Evolutionary conservation across 352 stramenopile genomes (phyloP).

Genomic region (Globisporangium paddicum): DNA sequence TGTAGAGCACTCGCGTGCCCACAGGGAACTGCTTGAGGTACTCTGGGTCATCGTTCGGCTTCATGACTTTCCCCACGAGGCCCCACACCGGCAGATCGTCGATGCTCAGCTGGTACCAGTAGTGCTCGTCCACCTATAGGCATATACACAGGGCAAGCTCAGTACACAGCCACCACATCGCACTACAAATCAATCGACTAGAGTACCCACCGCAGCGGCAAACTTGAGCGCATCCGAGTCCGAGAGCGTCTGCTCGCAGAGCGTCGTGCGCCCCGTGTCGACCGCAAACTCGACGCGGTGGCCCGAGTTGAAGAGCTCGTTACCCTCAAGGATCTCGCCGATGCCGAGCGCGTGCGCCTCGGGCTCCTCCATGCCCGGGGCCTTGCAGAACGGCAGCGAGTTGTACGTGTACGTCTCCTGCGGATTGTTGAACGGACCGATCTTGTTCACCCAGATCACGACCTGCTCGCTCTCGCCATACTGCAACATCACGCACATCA

Average conservation of each 20-base stretch:
- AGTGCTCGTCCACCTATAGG: conserved; percentile 90
- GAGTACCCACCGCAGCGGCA: conserved; percentile 45
- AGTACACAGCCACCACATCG: neutral
- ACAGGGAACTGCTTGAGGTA: conserved; percentile 81
- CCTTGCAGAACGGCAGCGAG: conserved; percentile 96
- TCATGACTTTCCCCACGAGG: conserved; percentile 97
- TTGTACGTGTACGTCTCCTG: conserved; percentile 99
- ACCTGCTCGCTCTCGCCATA: conserved; percentile 76
- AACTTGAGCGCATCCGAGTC: conserved; percentile 77
- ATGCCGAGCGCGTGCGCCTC: conserved; percentile 87
- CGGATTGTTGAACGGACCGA: conserved; percentile 95
- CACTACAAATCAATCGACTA: neutral
- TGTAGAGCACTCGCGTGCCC: conserved; percentile 92
- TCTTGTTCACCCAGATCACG: conserved; percentile 97
- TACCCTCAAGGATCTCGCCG: conserved; percentile 95
- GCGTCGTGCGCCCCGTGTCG: conserved; percentile 52
- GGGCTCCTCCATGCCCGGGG: conserved; percentile 77
- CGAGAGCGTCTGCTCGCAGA: conserved; percentile 71
- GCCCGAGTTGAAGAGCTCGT: conserved; percentile 93
- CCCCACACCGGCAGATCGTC: conserved; percentile 98
- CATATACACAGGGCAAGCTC: neutral
- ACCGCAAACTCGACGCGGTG: conserved; percentile 78
- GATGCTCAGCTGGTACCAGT: conserved; percentile 99
- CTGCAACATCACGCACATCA: conserved; percentile 19
- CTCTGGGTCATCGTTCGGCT: conserved; percentile 78